Base-by-base conservation (phyloP, 495 filamentous ascomycete genomes). In the Penicillium pulvis region DNA sequence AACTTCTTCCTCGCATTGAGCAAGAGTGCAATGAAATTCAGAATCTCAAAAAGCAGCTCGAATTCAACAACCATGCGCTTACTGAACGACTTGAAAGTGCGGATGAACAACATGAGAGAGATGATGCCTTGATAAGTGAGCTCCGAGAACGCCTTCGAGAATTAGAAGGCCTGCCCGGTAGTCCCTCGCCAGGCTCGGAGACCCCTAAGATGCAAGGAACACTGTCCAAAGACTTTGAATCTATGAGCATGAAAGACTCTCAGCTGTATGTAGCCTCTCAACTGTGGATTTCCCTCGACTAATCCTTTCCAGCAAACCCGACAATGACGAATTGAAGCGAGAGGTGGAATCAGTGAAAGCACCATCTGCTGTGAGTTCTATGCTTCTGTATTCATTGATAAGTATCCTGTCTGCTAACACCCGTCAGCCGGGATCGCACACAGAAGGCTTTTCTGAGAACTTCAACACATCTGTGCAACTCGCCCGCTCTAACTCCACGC, bases 21-120 rank as follows among this genome's bases (percentile, higher is more conserved):
- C 81, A 84, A 62, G 83, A 85, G 44, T 79, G 82, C 56, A 83
- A 77, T 58, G 85, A 87, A 43, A 76, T 84, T 33, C 83, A 82
- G 57, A 78, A 76, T 30, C 74, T 82, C 33, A 81, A 82, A 60
- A 80, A 80, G 53, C 78, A 82, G 45, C 69, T 87, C 14, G 82
- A 87, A 59, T 74, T 82, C 57, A 83, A 88, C 53, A 83, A 85
- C 52, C 76, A 82, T 20, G 71, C 79, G n/a, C 74, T 86, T 1
- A 72, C 75, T 10, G 80, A 85, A 55, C 79, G 81, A 44, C 74
- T 82, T 1, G 72, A 83, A 47, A 77, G 77, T 50, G 76, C 80
- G 3, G 75, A 81, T 51, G 83, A 88, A 53, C 74, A 83, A 43
- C 80, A 83, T 54, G 74, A 80, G 31, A 75, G 80, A 56, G 81